These are phyloP conservation scores for Trichocladium antarcticum DNA, from an alignment of 495 filamentous ascomycete genomes.

Conservation along the genomic window DNA sequence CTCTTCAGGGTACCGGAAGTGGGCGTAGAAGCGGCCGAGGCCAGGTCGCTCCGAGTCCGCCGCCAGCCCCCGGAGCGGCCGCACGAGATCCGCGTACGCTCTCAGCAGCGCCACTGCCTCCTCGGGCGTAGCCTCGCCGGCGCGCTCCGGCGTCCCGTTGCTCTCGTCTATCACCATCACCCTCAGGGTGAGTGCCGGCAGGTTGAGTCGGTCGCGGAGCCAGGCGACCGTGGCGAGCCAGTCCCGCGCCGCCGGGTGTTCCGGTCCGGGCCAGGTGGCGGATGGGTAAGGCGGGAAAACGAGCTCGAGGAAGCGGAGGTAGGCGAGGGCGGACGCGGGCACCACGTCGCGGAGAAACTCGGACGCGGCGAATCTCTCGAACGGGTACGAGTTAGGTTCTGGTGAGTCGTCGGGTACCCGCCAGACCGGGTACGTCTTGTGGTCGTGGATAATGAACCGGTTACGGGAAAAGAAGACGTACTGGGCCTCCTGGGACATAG, in stretches of 20 bases:
- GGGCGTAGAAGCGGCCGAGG: not conserved
- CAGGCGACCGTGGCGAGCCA: not conserved
- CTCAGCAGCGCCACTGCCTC: not conserved
- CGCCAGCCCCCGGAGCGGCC: not conserved
- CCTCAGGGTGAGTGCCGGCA: not conserved
- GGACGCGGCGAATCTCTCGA: not conserved
- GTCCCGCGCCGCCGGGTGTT: not conserved
- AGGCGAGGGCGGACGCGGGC: not conserved
- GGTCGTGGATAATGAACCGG: not conserved
- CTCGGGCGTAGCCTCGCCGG: not conserved
- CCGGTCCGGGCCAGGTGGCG: not conserved
- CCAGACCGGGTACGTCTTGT: not conserved
- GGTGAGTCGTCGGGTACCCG: constrained; percentile 1
- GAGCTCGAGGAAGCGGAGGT: not conserved
- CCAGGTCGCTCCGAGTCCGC: not conserved
- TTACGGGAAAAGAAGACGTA: constrained; percentile 6
- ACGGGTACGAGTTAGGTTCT: constrained; percentile 4
- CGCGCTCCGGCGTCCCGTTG: not conserved
- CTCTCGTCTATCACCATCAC: not conserved
- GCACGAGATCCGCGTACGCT: not conserved
- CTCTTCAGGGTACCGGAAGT: not conserved
- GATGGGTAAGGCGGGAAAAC: not conserved
- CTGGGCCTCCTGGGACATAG: not conserved
- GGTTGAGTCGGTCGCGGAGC: not conserved
- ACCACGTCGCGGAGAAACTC: not conserved